Conservation (phyloP, 768 basidiomycete species). For the Mycena venus region DNA sequence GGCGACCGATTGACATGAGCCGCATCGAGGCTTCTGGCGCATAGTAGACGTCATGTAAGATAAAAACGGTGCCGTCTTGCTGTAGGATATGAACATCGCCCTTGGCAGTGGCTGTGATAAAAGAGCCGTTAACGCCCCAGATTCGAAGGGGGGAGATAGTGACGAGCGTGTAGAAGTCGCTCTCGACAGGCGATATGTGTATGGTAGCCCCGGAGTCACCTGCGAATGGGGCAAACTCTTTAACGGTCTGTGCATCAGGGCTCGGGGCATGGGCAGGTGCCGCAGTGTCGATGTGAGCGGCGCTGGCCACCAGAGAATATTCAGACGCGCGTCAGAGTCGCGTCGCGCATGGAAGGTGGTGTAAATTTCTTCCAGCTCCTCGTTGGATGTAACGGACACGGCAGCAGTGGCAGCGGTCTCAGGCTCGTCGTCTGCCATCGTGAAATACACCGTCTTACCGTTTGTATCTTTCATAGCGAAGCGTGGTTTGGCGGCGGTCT, state of each 20-base stretch:
- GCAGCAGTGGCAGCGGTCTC: not conserved
- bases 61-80: not conserved
- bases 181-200: conserved; percentile 28
- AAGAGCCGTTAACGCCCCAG: conserved; percentile 31
- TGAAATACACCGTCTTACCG: not conserved
- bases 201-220: conserved; percentile 25
- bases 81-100: conserved; percentile 13
- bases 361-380: not conserved
- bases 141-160: conserved; percentile 24
- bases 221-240: not conserved
- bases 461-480: not conserved
- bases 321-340: not conserved
- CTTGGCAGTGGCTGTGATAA: conserved; percentile 32
- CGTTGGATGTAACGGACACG: not conserved
- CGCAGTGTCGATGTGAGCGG: not conserved
- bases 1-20: conserved; percentile 34
- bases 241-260: too few relatives aligned
- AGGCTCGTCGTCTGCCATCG: not conserved
- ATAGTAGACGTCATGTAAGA: conserved; percentile 28
- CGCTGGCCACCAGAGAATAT: not conserved
- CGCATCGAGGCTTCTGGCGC: conserved; percentile 32
- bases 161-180: conserved; percentile 29
- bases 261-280: not conserved
- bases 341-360: not conserved
- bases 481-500: not conserved